These are phyloP conservation scores for Leccinum fallax DNA, from an alignment of 1,284 basidiomycete species.

Conservation along the genomic window DNA sequence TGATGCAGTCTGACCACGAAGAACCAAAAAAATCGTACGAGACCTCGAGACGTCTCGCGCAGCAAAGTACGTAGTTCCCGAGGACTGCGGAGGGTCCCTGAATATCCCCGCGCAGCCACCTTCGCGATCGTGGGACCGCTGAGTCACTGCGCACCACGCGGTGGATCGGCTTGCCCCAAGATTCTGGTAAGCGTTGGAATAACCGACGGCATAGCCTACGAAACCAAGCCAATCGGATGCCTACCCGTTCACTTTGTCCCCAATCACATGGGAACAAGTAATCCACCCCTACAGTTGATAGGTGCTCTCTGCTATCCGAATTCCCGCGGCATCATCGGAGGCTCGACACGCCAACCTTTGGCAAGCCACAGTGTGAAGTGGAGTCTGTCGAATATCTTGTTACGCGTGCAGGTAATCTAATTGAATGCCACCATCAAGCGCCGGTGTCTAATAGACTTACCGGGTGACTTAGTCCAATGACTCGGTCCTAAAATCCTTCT, in stretches of 20 bases:
- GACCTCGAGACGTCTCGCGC: background rate
- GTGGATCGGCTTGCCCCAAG: background rate
- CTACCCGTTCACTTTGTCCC: background rate
- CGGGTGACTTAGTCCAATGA: conserved; percentile 19
- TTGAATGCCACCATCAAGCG: background rate
- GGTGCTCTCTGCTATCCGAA: too few species aligned
- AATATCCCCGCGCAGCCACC: conserved; percentile 11
- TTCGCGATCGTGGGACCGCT: conserved; percentile 8
- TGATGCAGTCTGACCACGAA: background rate
- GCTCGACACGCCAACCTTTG: background rate
- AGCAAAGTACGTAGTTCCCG: conserved; percentile 9
- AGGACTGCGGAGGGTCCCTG: conserved; percentile 19
- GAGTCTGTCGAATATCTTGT: background rate
- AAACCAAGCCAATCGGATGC: conserved; percentile 15
- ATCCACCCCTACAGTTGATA: background rate
- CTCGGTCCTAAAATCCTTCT: background rate
- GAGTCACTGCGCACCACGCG: conserved; percentile 3
- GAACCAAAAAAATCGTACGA: background rate
- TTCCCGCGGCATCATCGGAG: background rate
- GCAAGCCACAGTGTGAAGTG: too few species aligned
- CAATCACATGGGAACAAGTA: background rate
- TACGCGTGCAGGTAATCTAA: background rate
- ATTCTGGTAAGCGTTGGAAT: conserved; percentile 2
- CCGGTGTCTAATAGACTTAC: conserved; percentile 17
- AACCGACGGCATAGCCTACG: conserved; percentile 19